phyloP scores from a whole-genome alignment of 2,329 filamentous ascomycete genomes.

The Colletotrichum tabaci region DNA sequence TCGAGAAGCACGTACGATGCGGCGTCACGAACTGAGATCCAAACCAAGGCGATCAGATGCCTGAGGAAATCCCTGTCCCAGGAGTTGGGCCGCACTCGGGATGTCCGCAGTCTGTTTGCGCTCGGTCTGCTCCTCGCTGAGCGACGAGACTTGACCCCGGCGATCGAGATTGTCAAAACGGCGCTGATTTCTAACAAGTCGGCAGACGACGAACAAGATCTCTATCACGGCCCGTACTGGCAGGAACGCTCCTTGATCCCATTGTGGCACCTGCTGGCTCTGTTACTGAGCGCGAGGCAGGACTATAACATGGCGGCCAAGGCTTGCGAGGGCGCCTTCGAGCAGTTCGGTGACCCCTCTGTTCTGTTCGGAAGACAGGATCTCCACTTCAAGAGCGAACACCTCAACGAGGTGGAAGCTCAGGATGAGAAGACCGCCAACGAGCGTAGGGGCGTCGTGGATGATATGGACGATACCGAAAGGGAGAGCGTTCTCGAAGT shows the following conservation, averaged over 20 bases:
- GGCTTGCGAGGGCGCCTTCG: constrained; percentile 91
- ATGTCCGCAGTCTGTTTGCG: constrained; percentile 84
- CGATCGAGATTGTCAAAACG: constrained; percentile 86
- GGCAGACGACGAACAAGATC: constrained; percentile 59
- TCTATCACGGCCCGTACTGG: constrained; percentile 67
- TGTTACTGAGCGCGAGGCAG: constrained; percentile 88
- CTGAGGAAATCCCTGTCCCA: constrained; percentile 81
- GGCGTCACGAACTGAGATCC: constrained; percentile 78
- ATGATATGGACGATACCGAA: constrained; percentile 86
- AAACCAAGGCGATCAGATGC: constrained; percentile 82
- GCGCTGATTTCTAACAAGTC: constrained; percentile 76
- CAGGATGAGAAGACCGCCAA: constrained; percentile 52
- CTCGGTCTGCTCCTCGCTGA: constrained; percentile 91
- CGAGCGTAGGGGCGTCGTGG: constrained; percentile 69
- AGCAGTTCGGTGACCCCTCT: constrained; percentile 83
- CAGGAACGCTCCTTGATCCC: constrained; percentile 79
- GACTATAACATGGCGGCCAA: constrained; percentile 85
- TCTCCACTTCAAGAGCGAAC: constrained; percentile 73
- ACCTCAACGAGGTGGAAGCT: constrained; percentile 69
- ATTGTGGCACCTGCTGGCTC: constrained; percentile 90
- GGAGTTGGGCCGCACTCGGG: constrained; percentile 75
- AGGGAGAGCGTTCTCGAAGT: constrained; percentile 92
- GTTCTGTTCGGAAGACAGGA: constrained; percentile 78
- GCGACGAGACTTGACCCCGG: constrained; percentile 82
- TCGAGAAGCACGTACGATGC: constrained; percentile 85